Percentiles rank a stretch among this genome's conserved stretches.
Evolutionary conservation across 306 rosid genomes (phyloP).

Genomic region (Purshia tridentata): DNA sequence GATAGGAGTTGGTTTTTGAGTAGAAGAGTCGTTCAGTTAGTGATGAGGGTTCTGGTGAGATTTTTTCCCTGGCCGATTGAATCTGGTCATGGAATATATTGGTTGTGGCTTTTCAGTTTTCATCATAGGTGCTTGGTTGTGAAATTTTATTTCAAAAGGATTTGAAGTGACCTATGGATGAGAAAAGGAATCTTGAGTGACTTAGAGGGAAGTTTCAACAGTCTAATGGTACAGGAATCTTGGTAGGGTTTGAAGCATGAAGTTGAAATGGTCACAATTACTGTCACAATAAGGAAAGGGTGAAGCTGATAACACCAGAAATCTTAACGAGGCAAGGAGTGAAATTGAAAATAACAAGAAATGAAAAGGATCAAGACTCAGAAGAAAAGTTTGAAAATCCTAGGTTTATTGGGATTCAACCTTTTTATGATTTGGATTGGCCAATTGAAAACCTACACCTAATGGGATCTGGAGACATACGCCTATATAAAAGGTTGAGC

Average conservation of each 20-base stretch:
- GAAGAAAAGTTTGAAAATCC: background rate
- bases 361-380: background rate
- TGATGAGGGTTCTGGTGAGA: background rate
- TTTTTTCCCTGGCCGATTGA: background rate
- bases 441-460: background rate
- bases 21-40: background rate
- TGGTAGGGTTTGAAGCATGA: background rate
- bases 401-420: background rate
- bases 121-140: background rate
- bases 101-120: background rate
- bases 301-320: background rate
- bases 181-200: background rate
- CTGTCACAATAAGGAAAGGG: background rate
- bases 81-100: background rate
- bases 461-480: background rate
- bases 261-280: background rate
- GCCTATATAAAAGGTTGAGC: background rate
- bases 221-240: background rate
- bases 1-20: background rate
- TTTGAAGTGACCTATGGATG: background rate
- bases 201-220: background rate
- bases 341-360: background rate
- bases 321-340: background rate
- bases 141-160: background rate
- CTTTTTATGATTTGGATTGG: background rate